These are phyloP conservation scores for Podaxis rugospora DNA, from an alignment of 768 basidiomycete species.

Conservation along the genomic window DNA sequence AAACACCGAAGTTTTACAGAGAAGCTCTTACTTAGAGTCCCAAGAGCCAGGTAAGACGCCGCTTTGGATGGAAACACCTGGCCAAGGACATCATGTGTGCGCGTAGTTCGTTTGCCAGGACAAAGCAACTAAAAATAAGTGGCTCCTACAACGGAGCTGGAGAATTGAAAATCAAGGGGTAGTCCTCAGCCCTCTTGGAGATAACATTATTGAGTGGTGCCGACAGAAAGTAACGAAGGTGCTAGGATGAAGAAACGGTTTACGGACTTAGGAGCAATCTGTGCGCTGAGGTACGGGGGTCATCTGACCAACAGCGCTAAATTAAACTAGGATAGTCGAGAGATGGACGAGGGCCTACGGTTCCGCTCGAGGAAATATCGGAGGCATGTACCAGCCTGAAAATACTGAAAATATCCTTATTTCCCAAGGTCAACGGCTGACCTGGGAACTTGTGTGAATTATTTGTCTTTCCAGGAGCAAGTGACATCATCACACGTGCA, in stretches of 20 bases:
- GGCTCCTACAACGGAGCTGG: not conserved
- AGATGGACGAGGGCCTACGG: not conserved
- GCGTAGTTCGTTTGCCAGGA: not conserved
- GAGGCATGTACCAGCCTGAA: not conserved
- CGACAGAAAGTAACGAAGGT: not conserved
- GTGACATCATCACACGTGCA: conserved; percentile 1
- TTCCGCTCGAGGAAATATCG: conserved; percentile 6
- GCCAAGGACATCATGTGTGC: not conserved
- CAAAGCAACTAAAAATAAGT: not conserved
- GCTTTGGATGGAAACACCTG: not conserved
- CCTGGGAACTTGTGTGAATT: not conserved
- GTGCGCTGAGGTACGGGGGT: not conserved
- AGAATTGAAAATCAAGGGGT: not conserved
- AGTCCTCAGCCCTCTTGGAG: not conserved
- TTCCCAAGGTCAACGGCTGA: not conserved
- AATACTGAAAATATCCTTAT: not conserved
- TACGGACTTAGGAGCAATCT: not conserved
- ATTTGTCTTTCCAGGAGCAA: not conserved
- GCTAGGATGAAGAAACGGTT: not conserved
- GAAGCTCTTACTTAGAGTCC: not conserved
- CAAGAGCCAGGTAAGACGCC: not conserved
- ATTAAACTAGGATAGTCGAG: not conserved
- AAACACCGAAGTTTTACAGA: conserved; percentile 10
- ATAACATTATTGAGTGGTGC: not conserved
- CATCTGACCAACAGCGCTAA: not conserved